Evolutionary conservation across 2,329 filamentous ascomycete genomes (phyloP), one percentile per base, ranked within the genome.

Genomic region (Fusarium dlaminii): DNA sequence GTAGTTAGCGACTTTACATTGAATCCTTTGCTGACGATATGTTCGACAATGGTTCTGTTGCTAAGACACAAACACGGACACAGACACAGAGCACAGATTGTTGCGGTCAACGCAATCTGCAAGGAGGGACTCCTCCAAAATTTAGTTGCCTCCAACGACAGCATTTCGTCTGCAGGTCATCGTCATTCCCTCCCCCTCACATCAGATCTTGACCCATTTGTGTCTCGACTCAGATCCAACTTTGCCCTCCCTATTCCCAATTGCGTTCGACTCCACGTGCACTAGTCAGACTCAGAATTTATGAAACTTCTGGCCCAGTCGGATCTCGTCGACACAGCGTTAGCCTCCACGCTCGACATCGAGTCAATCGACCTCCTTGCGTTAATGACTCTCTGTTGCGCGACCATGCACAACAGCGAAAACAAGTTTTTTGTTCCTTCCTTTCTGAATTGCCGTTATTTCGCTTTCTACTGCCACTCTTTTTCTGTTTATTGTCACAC

Each of bases 251-350:
- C 36, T 68, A 42, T 48, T 62, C 54, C 65, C 65, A 64, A 57
- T 67, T 60, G 61, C 49, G 58, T 66, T 62, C 48, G 58, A 32
- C 67, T 70, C 76, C 76, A 77, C 72, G 73, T 78, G 76, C 63
- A 69, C 68, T 62, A 74, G 34, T 46, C 37, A 62, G 67, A 68
- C 63, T 67, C 70, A 73, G 59, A 43, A 52, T 42, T 58, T 61
- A 66, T 60, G 61, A 75, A 70, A 70, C 70, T 49, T 68, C 36
- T 63, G 57, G 45, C 55, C 70, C 74, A 74, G 65, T 73, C 66
- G 58, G 42, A 62, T 45, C 59, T 56, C 52, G 51, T 64, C 51
- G 34, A 55, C 34, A 22, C 20, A 27, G 49, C 55, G 32, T 63
- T 70, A 61, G 32, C 42, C 45, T 68, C 66, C 36, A 68, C 40